phyloP scores from a whole-genome alignment of 192 early-diverging fungal species.

The Umbelopsis vinacea region DNA sequence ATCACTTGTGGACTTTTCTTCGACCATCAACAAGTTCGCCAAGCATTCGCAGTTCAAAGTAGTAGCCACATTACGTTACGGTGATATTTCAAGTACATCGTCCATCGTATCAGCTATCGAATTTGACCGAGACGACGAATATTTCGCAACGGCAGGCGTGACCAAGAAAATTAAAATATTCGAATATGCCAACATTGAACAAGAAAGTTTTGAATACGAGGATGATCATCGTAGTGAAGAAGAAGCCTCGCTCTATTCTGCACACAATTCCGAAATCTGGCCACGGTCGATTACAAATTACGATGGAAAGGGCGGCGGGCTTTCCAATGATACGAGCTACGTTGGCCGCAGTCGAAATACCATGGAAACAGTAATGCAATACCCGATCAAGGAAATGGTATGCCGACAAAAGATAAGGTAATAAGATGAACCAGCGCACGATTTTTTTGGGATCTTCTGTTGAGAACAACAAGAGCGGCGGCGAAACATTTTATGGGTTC shows the following conservation, averaged over 20 bases:
- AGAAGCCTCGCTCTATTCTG: neutral
- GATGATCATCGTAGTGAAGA: constrained; percentile 31
- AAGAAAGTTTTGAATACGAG: constrained; percentile 28
- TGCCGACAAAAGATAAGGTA: constrained; percentile 89
- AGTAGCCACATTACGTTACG: constrained; percentile 81
- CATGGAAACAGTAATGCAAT: constrained; percentile 62
- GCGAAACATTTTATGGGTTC: neutral
- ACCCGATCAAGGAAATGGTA: constrained; percentile 79
- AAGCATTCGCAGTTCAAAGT: constrained; percentile 70
- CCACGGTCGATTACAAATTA: neutral
- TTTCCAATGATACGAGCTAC: constrained; percentile 16
- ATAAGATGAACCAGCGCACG: no score
- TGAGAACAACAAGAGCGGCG: no score
- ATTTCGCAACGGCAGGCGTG: constrained; percentile 93
- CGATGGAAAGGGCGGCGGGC: neutral
- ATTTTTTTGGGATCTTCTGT: no score
- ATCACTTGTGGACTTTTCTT: constrained; percentile 54
- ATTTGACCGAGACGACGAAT: constrained; percentile 93
- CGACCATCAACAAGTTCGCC: constrained; percentile 72
- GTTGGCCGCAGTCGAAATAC: constrained; percentile 28
- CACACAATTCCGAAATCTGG: neutral
- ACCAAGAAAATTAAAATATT: constrained; percentile 93
- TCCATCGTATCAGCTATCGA: constrained; percentile 93
- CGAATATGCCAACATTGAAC: constrained; percentile 70
- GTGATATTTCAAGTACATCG: constrained; percentile 67